Evolutionary conservation across 805 yeast genomes (phyloP), one percentile per base, ranked within the genome.

Genomic region (Suhomyces canberraensis): DNA sequence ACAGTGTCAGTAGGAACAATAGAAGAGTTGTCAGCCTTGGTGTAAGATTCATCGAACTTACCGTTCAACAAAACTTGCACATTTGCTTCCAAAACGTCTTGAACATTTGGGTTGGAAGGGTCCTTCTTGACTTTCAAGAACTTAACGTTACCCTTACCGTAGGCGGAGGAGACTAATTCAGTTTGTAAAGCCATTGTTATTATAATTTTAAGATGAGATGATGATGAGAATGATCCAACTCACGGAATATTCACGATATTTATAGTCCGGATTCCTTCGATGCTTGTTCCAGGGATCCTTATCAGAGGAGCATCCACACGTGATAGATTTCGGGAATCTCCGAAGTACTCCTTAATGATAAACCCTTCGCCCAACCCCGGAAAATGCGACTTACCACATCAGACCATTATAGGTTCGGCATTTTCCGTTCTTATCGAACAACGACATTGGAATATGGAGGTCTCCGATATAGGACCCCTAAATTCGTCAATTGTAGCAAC

Each of bases 1-100:
- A 88, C 89, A 1, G 96, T 87, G 62, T 89, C 96, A 7, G 97
- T 90, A 41, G 97, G 96, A 33, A 90, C 95, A 53, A 90, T 80
- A n/a, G 84, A 76, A 2, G 84, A 57, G 68, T 90, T 90, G 65
- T 90, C 95, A 25, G 96, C 96, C 40, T 81, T 54, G 34, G 96
- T 90, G 71, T 85, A 90, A 3, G 95, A 80, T 20, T 67, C 64
- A 45, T 84, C 96, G 52, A 90, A 81, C 39, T 73, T 76, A 44
- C 97, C 97, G 48, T 75, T 79, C 40, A 90, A 72, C 34, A 90
- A 69, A 18, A 81, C 81, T 45, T 74, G 72, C 39, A 85, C 95
- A 39, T 88, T 83, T 36, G 95, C 86, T 69, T 90, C 96, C 62
- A 86, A 74, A 27, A 90, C 80, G 42, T 86, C 84, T 61, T 90